A percentile compares a stretch with the other conserved stretches of the same genome.
phyloP scores from a whole-genome alignment of 2,329 filamentous ascomycete genomes.

The Verticillium nubilum region DNA sequence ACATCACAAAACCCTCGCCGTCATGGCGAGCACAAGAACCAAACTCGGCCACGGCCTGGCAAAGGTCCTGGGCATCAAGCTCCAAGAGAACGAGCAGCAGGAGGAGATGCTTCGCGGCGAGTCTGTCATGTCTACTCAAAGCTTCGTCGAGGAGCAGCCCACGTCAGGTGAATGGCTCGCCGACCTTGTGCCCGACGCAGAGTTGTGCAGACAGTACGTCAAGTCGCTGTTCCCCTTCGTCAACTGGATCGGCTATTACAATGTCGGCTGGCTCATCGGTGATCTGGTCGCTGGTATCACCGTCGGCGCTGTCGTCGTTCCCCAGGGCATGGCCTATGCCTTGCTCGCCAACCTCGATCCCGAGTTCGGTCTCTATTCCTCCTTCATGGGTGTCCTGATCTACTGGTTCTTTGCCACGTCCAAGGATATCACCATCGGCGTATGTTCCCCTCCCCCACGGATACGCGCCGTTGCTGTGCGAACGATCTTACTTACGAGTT shows the following conservation, averaged over 20 bases:
- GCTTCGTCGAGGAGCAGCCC: conserved; percentile 79
- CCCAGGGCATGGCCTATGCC: conserved; percentile 95
- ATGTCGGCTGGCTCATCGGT: conserved; percentile 79
- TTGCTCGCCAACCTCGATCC: conserved; percentile 72
- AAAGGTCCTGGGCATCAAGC: conserved; percentile 76
- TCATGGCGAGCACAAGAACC: conserved; percentile 34
- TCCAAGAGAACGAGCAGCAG: conserved; percentile 54
- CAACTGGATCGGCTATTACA: conserved; percentile 86
- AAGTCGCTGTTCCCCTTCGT: conserved; percentile 78
- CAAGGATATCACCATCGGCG: conserved; percentile 96
- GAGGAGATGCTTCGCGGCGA: conserved; percentile 71
- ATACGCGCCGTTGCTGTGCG: neutral
- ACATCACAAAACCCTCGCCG: conserved; percentile 1
- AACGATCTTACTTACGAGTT: conserved; percentile 4
- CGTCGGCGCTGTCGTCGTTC: conserved; percentile 70
- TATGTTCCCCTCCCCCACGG: conserved; percentile 40
- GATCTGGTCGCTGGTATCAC: conserved; percentile 75
- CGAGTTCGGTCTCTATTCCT: conserved; percentile 87
- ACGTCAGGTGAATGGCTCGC: conserved; percentile 67
- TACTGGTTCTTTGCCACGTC: conserved; percentile 99
- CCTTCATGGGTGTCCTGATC: conserved; percentile 88
- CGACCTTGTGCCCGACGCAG: conserved; percentile 54
- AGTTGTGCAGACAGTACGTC: conserved; percentile 55
- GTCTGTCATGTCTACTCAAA: conserved; percentile 71
- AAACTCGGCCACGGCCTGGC: conserved; percentile 70